These are phyloP conservation scores for Epichloe sylvatica DNA, from an alignment of 2,329 filamentous ascomycete species.

Conservation along the genomic window DNA sequence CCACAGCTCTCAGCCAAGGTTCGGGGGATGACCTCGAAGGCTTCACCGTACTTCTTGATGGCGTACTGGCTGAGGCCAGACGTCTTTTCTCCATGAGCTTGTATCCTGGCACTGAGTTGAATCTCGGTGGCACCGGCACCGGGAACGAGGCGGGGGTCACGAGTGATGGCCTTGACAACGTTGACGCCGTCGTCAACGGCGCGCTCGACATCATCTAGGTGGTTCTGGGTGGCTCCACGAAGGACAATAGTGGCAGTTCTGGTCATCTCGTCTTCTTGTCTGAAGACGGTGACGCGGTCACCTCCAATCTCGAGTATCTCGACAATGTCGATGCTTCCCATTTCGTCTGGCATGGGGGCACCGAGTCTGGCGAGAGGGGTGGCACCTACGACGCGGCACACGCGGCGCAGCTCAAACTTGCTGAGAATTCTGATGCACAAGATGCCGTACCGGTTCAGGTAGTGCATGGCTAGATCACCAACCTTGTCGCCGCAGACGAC, in stretches of 20 bases:
- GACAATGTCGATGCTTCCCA: conserved; percentile 86
- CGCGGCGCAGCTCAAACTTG: conserved; percentile 89
- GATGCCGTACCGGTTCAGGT: conserved; percentile 93
- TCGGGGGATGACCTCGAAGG: conserved; percentile 91
- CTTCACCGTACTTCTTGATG: conserved; percentile 94
- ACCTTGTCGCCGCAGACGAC: conserved; percentile 87
- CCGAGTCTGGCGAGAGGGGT: conserved; percentile 91
- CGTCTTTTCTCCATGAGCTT: conserved; percentile 80
- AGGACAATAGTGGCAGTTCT: conserved; percentile 89
- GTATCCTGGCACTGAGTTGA: conserved; percentile 84
- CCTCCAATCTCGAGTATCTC: conserved; percentile 97
- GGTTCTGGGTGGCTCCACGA: conserved; percentile 91
- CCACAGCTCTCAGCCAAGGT: conserved; percentile 91
- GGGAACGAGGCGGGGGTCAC: conserved; percentile 78
- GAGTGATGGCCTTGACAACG: conserved; percentile 94
- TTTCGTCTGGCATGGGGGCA: conserved; percentile 99
- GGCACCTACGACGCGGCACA: conserved; percentile 92
- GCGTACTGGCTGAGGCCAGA: conserved; percentile 88
- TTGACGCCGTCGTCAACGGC: conserved; percentile 97
- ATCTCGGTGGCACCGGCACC: conserved; percentile 91
- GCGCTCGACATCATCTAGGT: conserved; percentile 91
- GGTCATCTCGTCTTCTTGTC: conserved; percentile 86
- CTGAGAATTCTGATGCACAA: conserved; percentile 92
- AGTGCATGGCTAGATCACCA: conserved; percentile 91
- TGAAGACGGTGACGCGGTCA: conserved; percentile 94